Base-by-base conservation (phyloP, 2,329 filamentous ascomycete genomes). In the Dactylellina leptospora region DNA sequence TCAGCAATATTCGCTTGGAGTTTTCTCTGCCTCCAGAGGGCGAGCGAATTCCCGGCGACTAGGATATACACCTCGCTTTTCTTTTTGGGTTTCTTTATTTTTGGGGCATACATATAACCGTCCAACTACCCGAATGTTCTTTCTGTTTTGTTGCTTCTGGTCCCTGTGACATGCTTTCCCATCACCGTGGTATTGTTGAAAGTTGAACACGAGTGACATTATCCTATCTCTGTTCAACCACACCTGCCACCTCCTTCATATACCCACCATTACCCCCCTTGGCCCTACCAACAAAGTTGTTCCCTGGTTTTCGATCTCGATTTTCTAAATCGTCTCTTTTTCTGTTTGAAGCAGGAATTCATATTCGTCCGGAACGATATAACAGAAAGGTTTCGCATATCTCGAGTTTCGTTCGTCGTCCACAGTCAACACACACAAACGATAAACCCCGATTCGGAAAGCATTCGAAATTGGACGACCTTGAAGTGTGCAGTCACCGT, bases 351-450 rank as follows among this genome's bases (percentile, higher is more conserved):
- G 23, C 30, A 64, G 68, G 53, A 48, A 72, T 64, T 64, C 44
- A 64, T 64, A 64, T 59, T 72, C 68, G 68, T 72, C 68, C 50
- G 68, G 68, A 63, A 72, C 68, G 68, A 72, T 72, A 64, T 64
- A 72, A 60, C 25, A 47, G 53, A 33, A 58, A 33, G 36, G 16
- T 38, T 10, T 36, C 28, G 38, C 11, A 33, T 27, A 20, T 38
- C 42, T 25, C 45, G 38, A n/a, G n/a, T n/a, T n/a, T 54, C 44
- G 22, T 30, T 22, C 22, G 28, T 33, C n/a, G n/a, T n/a, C 51
- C 27, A 33, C n/a, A 16, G 36, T 48, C 55, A 60, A 53, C 27
- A 51, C 45, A 33, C 25, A 28, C 18, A 20, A 10, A 36, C 27
- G 16, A 60, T 9, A 27, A 16, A 47, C 38, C 58, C 63, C 58